A percentile compares a stretch with the other conserved stretches of the same genome.
Conservation (phyloP, 2,329 filamentous ascomycete genomes). For the Hyphodiscus sp. region DNA sequence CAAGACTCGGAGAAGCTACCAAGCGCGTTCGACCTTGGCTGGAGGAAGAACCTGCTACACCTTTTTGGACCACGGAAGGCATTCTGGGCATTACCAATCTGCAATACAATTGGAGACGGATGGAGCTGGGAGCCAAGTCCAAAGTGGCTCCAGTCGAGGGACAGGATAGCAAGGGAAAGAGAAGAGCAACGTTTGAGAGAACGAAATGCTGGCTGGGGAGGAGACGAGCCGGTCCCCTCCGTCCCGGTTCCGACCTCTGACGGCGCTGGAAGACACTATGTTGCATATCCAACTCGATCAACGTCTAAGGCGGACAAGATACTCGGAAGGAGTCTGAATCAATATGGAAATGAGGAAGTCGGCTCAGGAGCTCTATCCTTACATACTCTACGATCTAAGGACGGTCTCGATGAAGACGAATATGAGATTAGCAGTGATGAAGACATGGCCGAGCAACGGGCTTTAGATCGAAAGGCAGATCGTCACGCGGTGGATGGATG, state of each 20-base stretch:
- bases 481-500: slow-evolving; percentile 21
- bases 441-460: slow-evolving; percentile 20
- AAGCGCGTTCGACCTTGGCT: slow-evolving; percentile 88
- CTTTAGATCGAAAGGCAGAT: slow-evolving; percentile 20
- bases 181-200: slow-evolving; percentile 58
- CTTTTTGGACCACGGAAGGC: slow-evolving; percentile 69
- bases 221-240: slow-evolving; percentile 11
- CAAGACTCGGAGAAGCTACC: slow-evolving; percentile 82
- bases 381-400: slow-evolving; percentile 22
- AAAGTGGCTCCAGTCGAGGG: slow-evolving; percentile 67
- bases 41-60: slow-evolving; percentile 70
- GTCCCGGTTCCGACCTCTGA: slow-evolving; percentile 9
- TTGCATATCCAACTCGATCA: slow-evolving; percentile 18
- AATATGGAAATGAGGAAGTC: slow-evolving; percentile 22
- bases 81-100: slow-evolving; percentile 75
- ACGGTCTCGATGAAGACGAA: slow-evolving; percentile 18
- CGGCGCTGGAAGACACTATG: slow-evolving; percentile 28
- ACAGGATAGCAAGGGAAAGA: slow-evolving; percentile 52
- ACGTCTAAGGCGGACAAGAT: slow-evolving; percentile 32
- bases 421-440: slow-evolving; percentile 29
- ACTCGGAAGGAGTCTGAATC: slow-evolving; percentile 27
- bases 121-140: slow-evolving; percentile 89
- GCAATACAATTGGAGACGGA: slow-evolving; percentile 83
- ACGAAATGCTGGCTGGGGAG: slow-evolving; percentile 61
- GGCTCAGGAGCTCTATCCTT: slow-evolving; percentile 22